Percentiles rank a stretch among this genome's conserved stretches.
Evolutionary conservation across 2,329 filamentous ascomycete genomes (phyloP).

Genomic region (Colletotrichum orchidophilum): DNA sequence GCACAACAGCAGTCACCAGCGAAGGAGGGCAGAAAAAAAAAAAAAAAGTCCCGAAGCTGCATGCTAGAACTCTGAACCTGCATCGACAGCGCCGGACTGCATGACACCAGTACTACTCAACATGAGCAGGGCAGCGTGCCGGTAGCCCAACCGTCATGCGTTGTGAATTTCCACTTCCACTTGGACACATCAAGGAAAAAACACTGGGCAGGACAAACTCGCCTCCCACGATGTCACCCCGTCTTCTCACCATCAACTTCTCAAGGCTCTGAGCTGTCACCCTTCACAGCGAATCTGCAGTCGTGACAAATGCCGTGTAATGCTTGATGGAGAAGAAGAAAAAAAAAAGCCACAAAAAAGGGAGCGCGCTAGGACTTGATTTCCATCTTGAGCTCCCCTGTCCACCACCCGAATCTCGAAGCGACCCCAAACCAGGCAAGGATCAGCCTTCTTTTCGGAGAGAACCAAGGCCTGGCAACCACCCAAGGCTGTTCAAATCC

Average conservation of each 20-base stretch:
- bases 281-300: neutral
- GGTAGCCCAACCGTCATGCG: too few species aligned
- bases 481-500: neutral
- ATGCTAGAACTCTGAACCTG: neutral
- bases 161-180: too few species aligned
- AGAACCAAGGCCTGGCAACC: constrained; percentile 16
- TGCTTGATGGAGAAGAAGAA: neutral
- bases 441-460: neutral
- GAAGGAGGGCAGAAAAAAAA: neutral
- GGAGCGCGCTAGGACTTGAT: constrained; percentile 21
- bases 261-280: too few species aligned
- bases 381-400: constrained; percentile 23
- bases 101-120: neutral
- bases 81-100: neutral
- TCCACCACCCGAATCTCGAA: neutral
- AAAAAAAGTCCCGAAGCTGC: neutral
- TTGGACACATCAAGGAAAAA: neutral
- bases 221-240: constrained; percentile 16
- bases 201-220: neutral
- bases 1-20: neutral
- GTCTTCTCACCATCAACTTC: neutral
- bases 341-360: neutral
- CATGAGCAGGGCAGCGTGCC: too few species aligned
- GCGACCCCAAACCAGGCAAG: constrained; percentile 6
- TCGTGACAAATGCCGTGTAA: constrained; percentile 1